Conservation (phyloP, 2,329 filamentous ascomycete genomes). For the Sphaerulina vaccinii region DNA sequence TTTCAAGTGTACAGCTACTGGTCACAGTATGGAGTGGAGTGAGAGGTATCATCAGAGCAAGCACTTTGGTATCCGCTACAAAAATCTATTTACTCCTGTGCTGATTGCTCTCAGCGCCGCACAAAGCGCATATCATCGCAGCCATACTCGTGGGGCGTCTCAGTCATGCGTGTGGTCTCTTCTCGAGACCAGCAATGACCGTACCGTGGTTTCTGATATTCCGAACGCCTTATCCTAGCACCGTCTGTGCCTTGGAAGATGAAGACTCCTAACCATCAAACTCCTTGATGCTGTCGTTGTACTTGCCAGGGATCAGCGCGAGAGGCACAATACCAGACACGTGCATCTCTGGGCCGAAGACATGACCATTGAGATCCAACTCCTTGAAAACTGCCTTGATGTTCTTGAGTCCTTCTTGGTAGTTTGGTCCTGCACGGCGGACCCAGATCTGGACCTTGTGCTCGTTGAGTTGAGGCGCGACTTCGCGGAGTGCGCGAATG, state of each 20-base stretch:
- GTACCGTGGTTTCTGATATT: neutral
- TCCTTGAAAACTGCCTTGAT: slow-evolving; percentile 96
- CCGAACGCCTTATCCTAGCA: slow-evolving; percentile 6
- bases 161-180: slow-evolving; percentile 6
- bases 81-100: slow-evolving; percentile 14
- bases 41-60: slow-evolving; percentile 1
- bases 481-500: slow-evolving; percentile 91
- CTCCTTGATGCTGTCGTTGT: slow-evolving; percentile 58
- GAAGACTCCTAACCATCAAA: slow-evolving; percentile 49
- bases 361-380: slow-evolving; percentile 93
- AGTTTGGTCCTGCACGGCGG: slow-evolving; percentile 86
- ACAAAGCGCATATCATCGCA: slow-evolving; percentile 11
- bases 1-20: neutral
- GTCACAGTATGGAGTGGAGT: neutral
- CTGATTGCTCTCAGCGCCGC: slow-evolving; percentile 13
- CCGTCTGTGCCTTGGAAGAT: neutral
- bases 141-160: slow-evolving; percentile 11
- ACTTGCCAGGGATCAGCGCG: slow-evolving; percentile 67
- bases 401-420: slow-evolving; percentile 99
- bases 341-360: slow-evolving; percentile 77
- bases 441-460: slow-evolving; percentile 99
- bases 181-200: slow-evolving; percentile 1
- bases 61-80: slow-evolving; percentile 13
- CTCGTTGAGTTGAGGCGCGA: slow-evolving; percentile 79
- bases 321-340: slow-evolving; percentile 95